phyloP scores from a whole-genome alignment of 2,329 filamentous ascomycete species.

The Amphichorda felina region DNA sequence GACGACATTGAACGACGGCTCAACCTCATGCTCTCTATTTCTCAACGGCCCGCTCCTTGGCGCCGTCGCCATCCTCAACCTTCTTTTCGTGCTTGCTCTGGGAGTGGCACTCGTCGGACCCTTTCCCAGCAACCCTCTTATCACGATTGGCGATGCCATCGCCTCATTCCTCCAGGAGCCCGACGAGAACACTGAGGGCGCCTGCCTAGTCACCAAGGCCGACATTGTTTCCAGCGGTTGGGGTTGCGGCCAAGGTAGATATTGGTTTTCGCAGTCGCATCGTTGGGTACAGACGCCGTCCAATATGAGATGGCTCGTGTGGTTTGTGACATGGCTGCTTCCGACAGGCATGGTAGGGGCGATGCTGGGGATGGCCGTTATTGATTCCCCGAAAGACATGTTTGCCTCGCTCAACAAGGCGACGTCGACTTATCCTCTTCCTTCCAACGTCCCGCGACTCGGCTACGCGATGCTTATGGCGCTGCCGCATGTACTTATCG shows the following conservation, averaged over 20 bases:
- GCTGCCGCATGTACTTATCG: constrained; percentile 36
- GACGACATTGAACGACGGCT: constrained; percentile 8
- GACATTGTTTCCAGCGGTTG: constrained; percentile 32
- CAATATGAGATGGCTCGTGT: constrained; percentile 27
- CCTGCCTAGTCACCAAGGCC: constrained; percentile 32
- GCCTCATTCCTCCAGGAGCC: constrained; percentile 33
- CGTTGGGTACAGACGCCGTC: constrained; percentile 34
- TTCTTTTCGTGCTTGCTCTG: constrained; percentile 28
- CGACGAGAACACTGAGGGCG: constrained; percentile 28
- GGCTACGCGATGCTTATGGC: constrained; percentile 25
- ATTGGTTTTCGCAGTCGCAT: constrained; percentile 25
- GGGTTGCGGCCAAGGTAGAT: constrained; percentile 27
- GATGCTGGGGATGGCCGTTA: constrained; percentile 24
- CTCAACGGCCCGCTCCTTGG: constrained; percentile 26
- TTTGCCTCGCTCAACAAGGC: constrained; percentile 26
- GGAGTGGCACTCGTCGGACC: constrained; percentile 25
- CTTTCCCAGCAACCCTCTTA: constrained; percentile 27
- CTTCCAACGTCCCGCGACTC: constrained; percentile 12
- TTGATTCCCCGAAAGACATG: constrained; percentile 11
- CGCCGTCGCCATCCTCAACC: constrained; percentile 24
- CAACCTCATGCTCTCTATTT: constrained; percentile 11
- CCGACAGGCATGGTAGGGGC: constrained; percentile 23
- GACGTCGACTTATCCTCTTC: constrained; percentile 19
- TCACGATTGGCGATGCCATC: constrained; percentile 39
- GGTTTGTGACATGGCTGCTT: constrained; percentile 23